Evolutionary conservation across 768 basidiomycete species (phyloP).

Genomic region (Phaeotremella skinneri): DNA sequence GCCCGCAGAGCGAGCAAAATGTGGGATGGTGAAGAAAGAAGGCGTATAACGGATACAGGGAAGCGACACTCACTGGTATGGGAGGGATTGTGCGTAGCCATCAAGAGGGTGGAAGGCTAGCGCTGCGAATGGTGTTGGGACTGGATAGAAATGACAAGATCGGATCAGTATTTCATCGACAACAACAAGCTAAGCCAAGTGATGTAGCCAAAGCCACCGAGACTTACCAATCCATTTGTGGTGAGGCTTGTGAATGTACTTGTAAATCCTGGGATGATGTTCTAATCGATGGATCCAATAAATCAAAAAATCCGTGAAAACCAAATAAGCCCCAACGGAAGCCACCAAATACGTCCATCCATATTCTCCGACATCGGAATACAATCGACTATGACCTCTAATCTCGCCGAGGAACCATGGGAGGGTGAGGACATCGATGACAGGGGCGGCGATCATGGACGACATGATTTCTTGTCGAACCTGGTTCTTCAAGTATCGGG

Average conservation of each 20-base stretch:
- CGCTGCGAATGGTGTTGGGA: slow-evolving; percentile 95
- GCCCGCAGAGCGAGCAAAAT: background rate
- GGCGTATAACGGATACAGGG: too few relatives aligned
- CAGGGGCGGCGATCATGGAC: slow-evolving; percentile 74
- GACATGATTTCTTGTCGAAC: slow-evolving; percentile 67
- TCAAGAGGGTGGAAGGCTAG: slow-evolving; percentile 97
- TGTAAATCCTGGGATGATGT: slow-evolving; percentile 83
- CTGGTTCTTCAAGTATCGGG: slow-evolving; percentile 87
- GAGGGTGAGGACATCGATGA: slow-evolving; percentile 76
- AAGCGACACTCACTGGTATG: slow-evolving; percentile 64
- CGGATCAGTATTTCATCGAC: background rate
- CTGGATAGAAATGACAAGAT: slow-evolving; percentile 53
- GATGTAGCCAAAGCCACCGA: background rate
- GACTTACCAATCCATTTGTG: slow-evolving; percentile 95
- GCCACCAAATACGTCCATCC: slow-evolving; percentile 55
- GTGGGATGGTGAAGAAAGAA: background rate
- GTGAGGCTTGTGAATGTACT: slow-evolving; percentile 90
- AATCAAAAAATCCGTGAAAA: slow-evolving; percentile 88
- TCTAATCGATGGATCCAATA: slow-evolving; percentile 96
- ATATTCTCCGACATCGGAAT: slow-evolving; percentile 73
- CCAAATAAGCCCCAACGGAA: slow-evolving; percentile 57
- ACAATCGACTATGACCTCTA: slow-evolving; percentile 74
- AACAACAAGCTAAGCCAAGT: background rate
- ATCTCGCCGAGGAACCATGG: slow-evolving; percentile 95
- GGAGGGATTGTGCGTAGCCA: slow-evolving; percentile 88